Conservation (phyloP, 2,329 filamentous ascomycete genomes). For the Arthrocladium fulminans region DNA sequence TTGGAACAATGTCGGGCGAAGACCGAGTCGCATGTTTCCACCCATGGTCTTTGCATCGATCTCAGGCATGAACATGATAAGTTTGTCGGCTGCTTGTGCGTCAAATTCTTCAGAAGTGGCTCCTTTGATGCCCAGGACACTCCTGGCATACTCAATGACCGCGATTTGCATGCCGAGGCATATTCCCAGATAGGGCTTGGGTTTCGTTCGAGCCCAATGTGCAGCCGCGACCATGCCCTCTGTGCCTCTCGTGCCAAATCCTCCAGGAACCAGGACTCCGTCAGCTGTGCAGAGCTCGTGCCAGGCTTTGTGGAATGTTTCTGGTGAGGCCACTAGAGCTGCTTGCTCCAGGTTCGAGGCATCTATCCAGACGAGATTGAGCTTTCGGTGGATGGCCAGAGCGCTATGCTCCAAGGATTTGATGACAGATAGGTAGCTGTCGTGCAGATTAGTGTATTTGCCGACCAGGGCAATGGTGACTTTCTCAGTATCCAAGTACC, state of each 20-base stretch:
- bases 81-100: slow-evolving; percentile 51
- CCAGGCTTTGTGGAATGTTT: slow-evolving; percentile 79
- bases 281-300: slow-evolving; percentile 63
- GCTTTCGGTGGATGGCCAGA: slow-evolving; percentile 72
- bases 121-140: slow-evolving; percentile 56
- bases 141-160: slow-evolving; percentile 77
- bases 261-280: slow-evolving; percentile 47
- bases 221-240: slow-evolving; percentile 84
- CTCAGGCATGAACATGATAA: slow-evolving; percentile 91
- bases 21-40: slow-evolving; percentile 78
- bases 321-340: slow-evolving; percentile 53
- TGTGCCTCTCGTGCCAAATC: slow-evolving; percentile 72
- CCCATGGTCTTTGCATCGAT: slow-evolving; percentile 66
- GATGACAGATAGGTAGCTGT: slow-evolving; percentile 74
- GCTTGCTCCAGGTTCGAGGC: slow-evolving; percentile 70
- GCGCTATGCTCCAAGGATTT: slow-evolving; percentile 87
- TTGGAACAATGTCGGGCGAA: slow-evolving; percentile 67
- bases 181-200: slow-evolving; percentile 76
- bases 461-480: slow-evolving; percentile 82
- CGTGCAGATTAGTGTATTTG: slow-evolving; percentile 78
- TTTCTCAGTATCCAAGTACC: slow-evolving; percentile 49
- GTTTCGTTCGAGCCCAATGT: slow-evolving; percentile 77
- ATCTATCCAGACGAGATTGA: slow-evolving; percentile 78
- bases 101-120: slow-evolving; percentile 52
- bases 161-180: slow-evolving; percentile 91